A percentile compares a stretch with the other conserved stretches of the same genome.
Conservation (phyloP, 2,329 filamentous ascomycete species). For the Neopestalotiopsis sp. region DNA sequence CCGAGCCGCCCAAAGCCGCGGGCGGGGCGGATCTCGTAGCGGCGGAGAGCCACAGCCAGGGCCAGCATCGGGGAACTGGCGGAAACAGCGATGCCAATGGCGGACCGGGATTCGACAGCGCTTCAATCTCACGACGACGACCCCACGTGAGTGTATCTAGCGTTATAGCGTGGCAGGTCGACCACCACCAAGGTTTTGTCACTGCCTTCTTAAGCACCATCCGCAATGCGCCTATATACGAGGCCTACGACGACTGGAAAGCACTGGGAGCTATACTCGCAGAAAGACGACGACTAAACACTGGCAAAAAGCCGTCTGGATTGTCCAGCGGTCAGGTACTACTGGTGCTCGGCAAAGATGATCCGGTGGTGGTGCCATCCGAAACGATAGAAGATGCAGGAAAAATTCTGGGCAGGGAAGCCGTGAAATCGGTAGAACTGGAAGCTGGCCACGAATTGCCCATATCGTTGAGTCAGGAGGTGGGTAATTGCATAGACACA, state of each 20-base stretch:
- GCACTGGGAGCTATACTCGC: conserved; percentile 57
- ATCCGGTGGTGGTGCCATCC: conserved; percentile 69
- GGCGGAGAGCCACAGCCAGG: conserved; percentile 30
- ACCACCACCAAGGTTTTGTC: conserved; percentile 70
- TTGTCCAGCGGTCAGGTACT: conserved; percentile 58
- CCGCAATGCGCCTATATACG: conserved; percentile 71
- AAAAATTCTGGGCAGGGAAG: conserved; percentile 61
- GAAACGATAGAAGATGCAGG: conserved; percentile 69
- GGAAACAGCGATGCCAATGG: conserved; percentile 44
- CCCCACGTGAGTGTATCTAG: conserved; percentile 62
- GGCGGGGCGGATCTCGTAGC: conserved; percentile 27
- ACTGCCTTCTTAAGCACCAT: conserved; percentile 75
- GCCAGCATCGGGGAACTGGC: conserved; percentile 16
- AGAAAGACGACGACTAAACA: conserved; percentile 40
- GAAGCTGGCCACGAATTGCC: conserved; percentile 74
- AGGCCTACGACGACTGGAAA: conserved; percentile 67
- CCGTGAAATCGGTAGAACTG: conserved; percentile 60
- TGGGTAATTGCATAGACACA: conserved; percentile 45
- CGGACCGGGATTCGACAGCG: conserved; percentile 48
- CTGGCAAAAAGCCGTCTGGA: conserved; percentile 41
- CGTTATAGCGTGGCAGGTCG: conserved; percentile 74
- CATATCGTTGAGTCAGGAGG: conserved; percentile 63
- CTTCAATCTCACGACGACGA: conserved; percentile 57
- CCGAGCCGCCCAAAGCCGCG: conserved; percentile 13
- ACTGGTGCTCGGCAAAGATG: conserved; percentile 69